Evolutionary conservation across 2,329 filamentous ascomycete species (phyloP).

Genomic region (Blastomyces parvus): DNA sequence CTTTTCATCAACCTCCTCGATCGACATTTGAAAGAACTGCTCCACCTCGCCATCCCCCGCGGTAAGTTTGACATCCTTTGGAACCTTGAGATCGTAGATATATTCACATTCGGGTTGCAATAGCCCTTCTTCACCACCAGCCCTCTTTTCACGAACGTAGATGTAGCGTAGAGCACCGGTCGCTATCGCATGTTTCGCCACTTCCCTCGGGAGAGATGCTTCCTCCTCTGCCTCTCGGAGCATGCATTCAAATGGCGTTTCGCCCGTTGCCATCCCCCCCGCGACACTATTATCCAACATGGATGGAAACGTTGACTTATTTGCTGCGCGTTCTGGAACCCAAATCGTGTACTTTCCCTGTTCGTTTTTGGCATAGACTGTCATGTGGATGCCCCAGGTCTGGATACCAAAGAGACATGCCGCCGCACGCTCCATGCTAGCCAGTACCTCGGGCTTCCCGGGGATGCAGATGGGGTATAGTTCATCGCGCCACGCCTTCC

Average conservation of each 20-base stretch:
- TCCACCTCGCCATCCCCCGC: conserved; percentile 87
- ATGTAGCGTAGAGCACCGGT: conserved; percentile 74
- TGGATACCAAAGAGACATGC: conserved; percentile 64
- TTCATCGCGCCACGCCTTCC: conserved; percentile 70
- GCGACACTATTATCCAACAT: conserved; percentile 95
- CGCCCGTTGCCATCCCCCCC: conserved; percentile 66
- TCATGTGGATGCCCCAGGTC: conserved; percentile 75
- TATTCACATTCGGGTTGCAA: conserved; percentile 89
- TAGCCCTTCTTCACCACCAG: conserved; percentile 70
- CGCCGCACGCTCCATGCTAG: conserved; percentile 68
- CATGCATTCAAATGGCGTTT: conserved; percentile 61
- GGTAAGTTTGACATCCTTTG: conserved; percentile 55
- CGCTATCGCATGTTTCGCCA: conserved; percentile 50
- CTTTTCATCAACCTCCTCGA: conserved; percentile 64
- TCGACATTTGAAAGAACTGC: conserved; percentile 65
- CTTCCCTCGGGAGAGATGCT: conserved; percentile 61
- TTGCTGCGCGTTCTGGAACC: conserved; percentile 65
- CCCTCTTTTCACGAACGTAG: conserved; percentile 63
- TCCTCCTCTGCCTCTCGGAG: conserved; percentile 85
- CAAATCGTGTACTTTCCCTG: conserved; percentile 51
- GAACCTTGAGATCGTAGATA: conserved; percentile 78
- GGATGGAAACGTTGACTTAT: conserved; percentile 79
- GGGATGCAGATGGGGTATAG: conserved; percentile 66
- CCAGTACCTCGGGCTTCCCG: conserved; percentile 44
- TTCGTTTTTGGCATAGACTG: conserved; percentile 50